Evolutionary conservation across 345 rosid species (phyloP).

Genomic region (Brassica napus): DNA sequence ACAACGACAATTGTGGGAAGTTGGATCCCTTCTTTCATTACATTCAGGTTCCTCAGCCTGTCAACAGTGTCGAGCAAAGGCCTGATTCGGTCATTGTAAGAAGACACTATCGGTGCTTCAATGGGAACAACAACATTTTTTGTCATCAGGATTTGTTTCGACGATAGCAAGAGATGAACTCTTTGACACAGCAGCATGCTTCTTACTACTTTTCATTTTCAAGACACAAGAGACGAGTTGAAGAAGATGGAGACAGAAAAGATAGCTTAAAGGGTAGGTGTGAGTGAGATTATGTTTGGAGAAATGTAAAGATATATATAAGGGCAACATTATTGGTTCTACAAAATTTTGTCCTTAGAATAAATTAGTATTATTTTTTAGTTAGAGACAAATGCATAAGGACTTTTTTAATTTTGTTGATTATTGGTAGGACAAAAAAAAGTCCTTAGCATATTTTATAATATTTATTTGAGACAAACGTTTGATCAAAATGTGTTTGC

Average conservation of each 20-base stretch:
- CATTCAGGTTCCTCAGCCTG: neutral
- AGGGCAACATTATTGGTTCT: no score
- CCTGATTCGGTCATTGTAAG: constrained; percentile 1
- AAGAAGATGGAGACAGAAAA: neutral
- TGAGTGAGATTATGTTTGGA: neutral
- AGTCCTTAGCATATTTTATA: no score
- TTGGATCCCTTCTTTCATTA: neutral
- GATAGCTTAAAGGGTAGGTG: neutral
- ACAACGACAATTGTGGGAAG: neutral
- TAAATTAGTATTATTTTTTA: no score
- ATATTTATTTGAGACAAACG: no score
- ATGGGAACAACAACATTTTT: neutral
- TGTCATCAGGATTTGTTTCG: neutral
- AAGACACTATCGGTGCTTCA: neutral
- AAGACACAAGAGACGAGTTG: neutral
- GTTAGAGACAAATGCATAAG: no score
- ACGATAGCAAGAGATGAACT: neutral
- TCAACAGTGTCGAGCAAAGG: neutral
- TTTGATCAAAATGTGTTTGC: no score
- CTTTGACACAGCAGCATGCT: neutral
- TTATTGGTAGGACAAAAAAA: no score
- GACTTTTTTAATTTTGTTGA: no score
- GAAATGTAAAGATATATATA: neutral
- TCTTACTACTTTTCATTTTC: neutral
- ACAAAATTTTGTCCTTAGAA: no score